These are phyloP conservation scores for Platismatia glauca DNA, from an alignment of 495 filamentous ascomycete species.

Conservation along the genomic window DNA sequence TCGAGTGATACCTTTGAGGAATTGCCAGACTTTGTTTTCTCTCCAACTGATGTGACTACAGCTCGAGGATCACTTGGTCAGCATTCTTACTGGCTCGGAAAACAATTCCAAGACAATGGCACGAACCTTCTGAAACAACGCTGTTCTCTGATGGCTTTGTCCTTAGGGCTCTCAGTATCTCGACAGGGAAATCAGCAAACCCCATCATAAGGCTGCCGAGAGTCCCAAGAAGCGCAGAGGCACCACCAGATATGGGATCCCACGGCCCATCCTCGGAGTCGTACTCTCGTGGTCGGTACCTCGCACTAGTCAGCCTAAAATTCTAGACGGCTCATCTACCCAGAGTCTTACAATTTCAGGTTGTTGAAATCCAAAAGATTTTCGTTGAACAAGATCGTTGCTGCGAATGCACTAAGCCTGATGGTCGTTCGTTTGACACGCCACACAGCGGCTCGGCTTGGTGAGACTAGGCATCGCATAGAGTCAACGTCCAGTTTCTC, in stretches of 20 bases:
- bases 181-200: slow-evolving; percentile 69
- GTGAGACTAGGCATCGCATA: slow-evolving; percentile 56
- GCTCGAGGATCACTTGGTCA: not conserved
- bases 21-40: not conserved
- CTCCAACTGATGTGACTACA: not conserved
- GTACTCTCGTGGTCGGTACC: slow-evolving; percentile 59
- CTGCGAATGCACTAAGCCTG: slow-evolving; percentile 60
- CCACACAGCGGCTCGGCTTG: slow-evolving; percentile 61
- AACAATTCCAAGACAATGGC: not conserved
- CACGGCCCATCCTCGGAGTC: slow-evolving; percentile 63
- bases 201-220: slow-evolving; percentile 69
- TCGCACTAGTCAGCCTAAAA: slow-evolving; percentile 28
- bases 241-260: slow-evolving; percentile 63
- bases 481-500: slow-evolving; percentile 50
- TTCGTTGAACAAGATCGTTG: slow-evolving; percentile 52
- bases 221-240: slow-evolving; percentile 67
- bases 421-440: slow-evolving; percentile 53
- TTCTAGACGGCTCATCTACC: not conserved
- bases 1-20: slow-evolving; percentile 12
- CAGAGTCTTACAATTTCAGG: slow-evolving; percentile 52
- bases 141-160: slow-evolving; percentile 37
- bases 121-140: slow-evolving; percentile 1
- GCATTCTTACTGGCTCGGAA: not conserved
- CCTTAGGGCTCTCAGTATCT: slow-evolving; percentile 44
- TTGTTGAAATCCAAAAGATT: slow-evolving; percentile 53